Conservation (phyloP, 306 rosid genomes). For the Inga leiocalycina region DNA sequence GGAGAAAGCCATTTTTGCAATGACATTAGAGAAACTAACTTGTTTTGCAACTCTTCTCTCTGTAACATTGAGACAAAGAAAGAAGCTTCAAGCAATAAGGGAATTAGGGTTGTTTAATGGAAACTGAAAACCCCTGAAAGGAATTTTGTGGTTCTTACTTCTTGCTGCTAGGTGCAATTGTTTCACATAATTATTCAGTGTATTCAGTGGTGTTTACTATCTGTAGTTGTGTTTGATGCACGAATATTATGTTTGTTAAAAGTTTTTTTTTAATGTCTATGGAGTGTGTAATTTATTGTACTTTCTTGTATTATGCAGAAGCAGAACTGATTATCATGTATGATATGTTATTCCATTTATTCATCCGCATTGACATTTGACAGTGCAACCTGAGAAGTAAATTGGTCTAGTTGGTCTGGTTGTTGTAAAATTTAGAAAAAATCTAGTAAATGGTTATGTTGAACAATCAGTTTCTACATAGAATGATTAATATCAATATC, state of each 20-base stretch:
- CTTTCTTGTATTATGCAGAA: constrained; percentile 30
- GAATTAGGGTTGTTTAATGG: constrained; percentile 7
- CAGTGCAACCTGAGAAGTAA: not conserved
- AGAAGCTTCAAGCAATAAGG: constrained; percentile 13
- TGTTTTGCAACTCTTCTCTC: constrained; percentile 8
- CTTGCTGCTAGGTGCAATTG: constrained; percentile 16
- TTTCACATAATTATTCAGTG: constrained; percentile 19
- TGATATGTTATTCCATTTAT: not conserved
- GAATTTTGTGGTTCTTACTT: constrained; percentile 19
- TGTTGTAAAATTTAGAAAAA: not conserved
- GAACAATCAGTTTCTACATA: not conserved
- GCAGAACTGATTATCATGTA: constrained; percentile 18
- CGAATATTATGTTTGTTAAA: constrained; percentile 23
- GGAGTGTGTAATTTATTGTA: constrained; percentile 7
- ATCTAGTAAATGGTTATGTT: not conserved
- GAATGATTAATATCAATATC: not conserved
- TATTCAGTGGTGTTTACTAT: constrained; percentile 27
- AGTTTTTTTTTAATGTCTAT: not conserved
- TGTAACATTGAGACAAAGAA: not conserved
- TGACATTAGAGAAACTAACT: constrained; percentile 21
- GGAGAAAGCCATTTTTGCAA: constrained; percentile 19
- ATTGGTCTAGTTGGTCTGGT: not conserved
- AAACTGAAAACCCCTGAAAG: constrained; percentile 14
- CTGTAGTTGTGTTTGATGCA: constrained; percentile 13
- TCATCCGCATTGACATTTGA: not conserved